phyloP scores from a whole-genome alignment of 2,329 filamentous ascomycete genomes.

The Teratosphaeriaceae sp. region DNA sequence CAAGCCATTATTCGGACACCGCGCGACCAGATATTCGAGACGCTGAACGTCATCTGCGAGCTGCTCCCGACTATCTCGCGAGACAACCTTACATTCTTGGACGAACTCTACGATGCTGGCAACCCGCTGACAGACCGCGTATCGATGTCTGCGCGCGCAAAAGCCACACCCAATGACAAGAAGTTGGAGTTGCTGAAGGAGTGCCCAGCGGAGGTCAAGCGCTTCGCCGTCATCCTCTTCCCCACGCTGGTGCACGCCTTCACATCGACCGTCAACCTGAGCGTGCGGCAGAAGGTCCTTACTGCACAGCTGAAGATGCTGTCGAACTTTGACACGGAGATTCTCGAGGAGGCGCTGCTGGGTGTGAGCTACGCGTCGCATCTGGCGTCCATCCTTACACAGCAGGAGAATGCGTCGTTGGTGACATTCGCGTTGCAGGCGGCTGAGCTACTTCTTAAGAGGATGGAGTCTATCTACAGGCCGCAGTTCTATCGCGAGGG shows the following conservation, averaged over 20 bases:
- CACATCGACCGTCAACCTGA: constrained; percentile 93
- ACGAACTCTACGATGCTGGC: constrained; percentile 43
- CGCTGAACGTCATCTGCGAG: constrained; percentile 95
- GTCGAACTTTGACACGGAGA: constrained; percentile 79
- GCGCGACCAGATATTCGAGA: constrained; percentile 93
- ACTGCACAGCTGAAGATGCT: constrained; percentile 97
- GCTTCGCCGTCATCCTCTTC: constrained; percentile 87
- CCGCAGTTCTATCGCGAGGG: constrained; percentile 98
- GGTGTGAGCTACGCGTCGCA: constrained; percentile 94
- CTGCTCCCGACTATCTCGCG: constrained; percentile 70
- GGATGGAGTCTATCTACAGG: constrained; percentile 80
- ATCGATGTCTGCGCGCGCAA: constrained; percentile 37
- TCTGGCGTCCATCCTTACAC: constrained; percentile 86
- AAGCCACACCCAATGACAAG: constrained; percentile 65
- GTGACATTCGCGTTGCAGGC: constrained; percentile 85
- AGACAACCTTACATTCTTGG: constrained; percentile 45
- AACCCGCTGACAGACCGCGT: constrained; percentile 42
- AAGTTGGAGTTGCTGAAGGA: constrained; percentile 71
- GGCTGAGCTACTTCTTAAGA: constrained; percentile 76
- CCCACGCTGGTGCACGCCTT: constrained; percentile 95
- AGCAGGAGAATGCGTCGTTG: constrained; percentile 83
- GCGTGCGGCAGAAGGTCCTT: constrained; percentile 89
- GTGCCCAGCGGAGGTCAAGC: constrained; percentile 81
- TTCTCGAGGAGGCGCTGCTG: constrained; percentile 78
- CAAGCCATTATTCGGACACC: constrained; percentile 94